phyloP scores from a whole-genome alignment of 768 basidiomycete genomes.

The Boletus insuetus region DNA sequence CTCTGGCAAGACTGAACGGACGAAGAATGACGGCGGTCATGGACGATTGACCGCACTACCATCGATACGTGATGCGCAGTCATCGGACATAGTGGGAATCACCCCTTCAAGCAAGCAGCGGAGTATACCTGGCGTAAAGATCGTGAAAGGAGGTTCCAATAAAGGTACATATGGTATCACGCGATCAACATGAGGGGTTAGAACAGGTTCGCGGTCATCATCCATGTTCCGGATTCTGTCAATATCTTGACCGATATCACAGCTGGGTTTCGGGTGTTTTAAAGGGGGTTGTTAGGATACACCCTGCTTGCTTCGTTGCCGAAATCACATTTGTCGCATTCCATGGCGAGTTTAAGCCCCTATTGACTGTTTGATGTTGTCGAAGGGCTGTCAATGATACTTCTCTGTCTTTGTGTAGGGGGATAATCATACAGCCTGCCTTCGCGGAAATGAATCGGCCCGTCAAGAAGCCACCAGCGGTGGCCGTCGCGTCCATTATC shows the following conservation, averaged over 20 bases:
- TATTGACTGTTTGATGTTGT: not conserved
- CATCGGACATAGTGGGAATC: slow-evolving; percentile 14
- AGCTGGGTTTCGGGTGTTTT: slow-evolving; percentile 7
- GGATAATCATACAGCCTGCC: not conserved
- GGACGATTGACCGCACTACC: not conserved
- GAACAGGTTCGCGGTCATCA: slow-evolving; percentile 1
- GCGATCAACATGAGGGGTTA: slow-evolving; percentile 7
- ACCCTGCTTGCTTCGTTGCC: slow-evolving; percentile 1
- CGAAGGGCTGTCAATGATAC: too few relatives aligned
- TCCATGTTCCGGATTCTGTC: not conserved
- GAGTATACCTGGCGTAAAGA: slow-evolving; percentile 34
- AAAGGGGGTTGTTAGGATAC: not conserved
- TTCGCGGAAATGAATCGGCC: slow-evolving; percentile 24
- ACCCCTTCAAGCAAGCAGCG: slow-evolving; percentile 22
- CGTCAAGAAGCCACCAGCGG: not conserved
- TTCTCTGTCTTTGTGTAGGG: too few relatives aligned
- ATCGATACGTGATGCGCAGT: slow-evolving; percentile 5
- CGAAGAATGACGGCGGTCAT: not conserved
- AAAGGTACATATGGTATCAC: slow-evolving; percentile 9
- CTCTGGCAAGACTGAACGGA: not conserved
- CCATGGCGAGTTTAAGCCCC: not conserved
- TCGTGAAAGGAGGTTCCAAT: slow-evolving; percentile 22
- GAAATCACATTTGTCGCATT: slow-evolving; percentile 3
- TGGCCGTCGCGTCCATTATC: not conserved
- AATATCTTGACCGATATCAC: slow-evolving; percentile 1